Evolutionary conservation across 495 filamentous ascomycete species (phyloP), one percentile per base, ranked within the genome.

Genomic region (Articulospora tetracladia): DNA sequence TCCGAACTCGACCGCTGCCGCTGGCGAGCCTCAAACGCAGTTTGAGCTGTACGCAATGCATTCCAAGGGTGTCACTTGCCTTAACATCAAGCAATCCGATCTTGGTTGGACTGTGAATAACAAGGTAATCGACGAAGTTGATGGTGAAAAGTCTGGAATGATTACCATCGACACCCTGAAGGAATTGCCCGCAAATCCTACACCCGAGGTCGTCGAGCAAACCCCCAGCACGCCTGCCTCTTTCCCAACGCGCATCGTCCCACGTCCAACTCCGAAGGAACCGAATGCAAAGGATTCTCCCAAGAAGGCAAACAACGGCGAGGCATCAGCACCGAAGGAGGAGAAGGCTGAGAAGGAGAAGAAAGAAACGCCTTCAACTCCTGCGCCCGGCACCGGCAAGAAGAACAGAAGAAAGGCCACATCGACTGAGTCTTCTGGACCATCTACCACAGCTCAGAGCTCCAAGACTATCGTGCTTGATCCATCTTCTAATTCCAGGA

Each of bases 1-100:
- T 50, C 71, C 79, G 28, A 73, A 83, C 8, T 76, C 76, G n/a
- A 73, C 77, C n/a, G 74, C 73, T 28, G 81, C 84, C 17, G 78
- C 81, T 25, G 83, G 57, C 19, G 67, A 66, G 17, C 10, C 48
- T 27, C 72, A 74, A 3, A 84, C 79, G 19, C 69, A 96, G 51
- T 97, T 98, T 65, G 95, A 98, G 76, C 83, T 99, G 8, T 99
- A 98, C 72, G 89, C 90, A 22, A 95, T 96, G 87, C 93, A 99
- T 72, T 96, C 94, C 8, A 94, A 91, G 71, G 95, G 95, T 60
- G 92, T 97, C 44, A 92, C 91, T 1, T 91, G 88, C 67, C 65
- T 97, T 28, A 86, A 81, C 66, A 83, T 99, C 66, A 93, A 87
- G 70, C 88, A 90, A 70, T 83, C 86, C 49, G 93, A 97, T 72